These are phyloP conservation scores for Limnanthes douglasii DNA, from an alignment of 345 rosid genomes.

Conservation along the genomic window DNA sequence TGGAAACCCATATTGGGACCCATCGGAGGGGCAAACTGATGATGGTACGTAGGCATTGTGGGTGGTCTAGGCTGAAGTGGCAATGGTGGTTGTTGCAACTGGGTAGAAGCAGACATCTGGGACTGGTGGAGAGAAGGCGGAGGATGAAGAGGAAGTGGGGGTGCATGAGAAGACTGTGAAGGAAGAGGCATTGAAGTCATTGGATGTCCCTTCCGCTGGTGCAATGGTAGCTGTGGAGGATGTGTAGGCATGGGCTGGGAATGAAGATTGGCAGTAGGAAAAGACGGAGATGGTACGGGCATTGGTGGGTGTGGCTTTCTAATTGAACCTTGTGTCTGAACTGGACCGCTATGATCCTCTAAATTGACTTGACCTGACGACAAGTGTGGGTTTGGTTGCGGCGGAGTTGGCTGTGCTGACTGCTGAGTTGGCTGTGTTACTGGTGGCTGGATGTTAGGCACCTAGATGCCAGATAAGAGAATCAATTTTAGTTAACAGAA, in stretches of 20 bases:
- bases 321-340: constrained; percentile 29
- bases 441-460: constrained; percentile 47
- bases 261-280: constrained; percentile 34
- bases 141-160: constrained; percentile 38
- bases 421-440: constrained; percentile 44
- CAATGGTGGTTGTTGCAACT: constrained; percentile 57
- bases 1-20: constrained; percentile 58
- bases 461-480: constrained; percentile 25
- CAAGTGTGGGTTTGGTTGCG: constrained; percentile 28
- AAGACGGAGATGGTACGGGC: constrained; percentile 28
- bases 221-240: constrained; percentile 32
- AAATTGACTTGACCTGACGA: constrained; percentile 27
- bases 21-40: constrained; percentile 50
- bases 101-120: constrained; percentile 36
- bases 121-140: constrained; percentile 39
- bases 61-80: constrained; percentile 38
- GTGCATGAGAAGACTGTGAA: constrained; percentile 45
- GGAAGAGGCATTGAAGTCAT: constrained; percentile 26
- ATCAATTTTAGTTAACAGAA: constrained; percentile 6
- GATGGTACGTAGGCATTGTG: constrained; percentile 35
- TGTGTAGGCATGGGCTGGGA: constrained; percentile 48
- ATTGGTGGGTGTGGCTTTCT: constrained; percentile 51
- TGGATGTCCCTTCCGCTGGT: constrained; percentile 51
- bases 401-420: constrained; percentile 31
- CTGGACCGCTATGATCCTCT: constrained; percentile 36